Evolutionary conservation across 768 basidiomycete genomes (phyloP).

Genomic region (Podaxis rugospora): DNA sequence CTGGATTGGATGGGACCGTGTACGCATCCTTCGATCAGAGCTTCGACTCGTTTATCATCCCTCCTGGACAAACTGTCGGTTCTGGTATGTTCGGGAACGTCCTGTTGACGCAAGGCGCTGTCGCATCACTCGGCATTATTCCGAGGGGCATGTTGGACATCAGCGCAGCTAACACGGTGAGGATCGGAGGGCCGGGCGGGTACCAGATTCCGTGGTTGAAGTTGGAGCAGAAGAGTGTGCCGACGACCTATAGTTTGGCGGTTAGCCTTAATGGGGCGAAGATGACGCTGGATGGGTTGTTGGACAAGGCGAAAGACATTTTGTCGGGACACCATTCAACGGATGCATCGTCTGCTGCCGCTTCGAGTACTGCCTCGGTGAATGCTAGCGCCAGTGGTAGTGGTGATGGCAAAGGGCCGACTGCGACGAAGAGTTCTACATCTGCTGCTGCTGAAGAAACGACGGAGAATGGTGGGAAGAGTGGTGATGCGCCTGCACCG

Average conservation of each 20-base stretch:
- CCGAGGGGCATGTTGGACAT: slow-evolving; percentile 53
- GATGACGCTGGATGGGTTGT: slow-evolving; percentile 13
- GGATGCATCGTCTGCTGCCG: background rate
- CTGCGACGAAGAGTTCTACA: slow-evolving; percentile 15
- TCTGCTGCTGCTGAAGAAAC: background rate
- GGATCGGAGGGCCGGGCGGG: slow-evolving; percentile 42
- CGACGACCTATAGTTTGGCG: slow-evolving; percentile 42
- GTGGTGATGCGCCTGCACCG: background rate
- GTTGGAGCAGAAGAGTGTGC: slow-evolving; percentile 47
- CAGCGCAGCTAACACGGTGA: slow-evolving; percentile 40
- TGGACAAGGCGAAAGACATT: slow-evolving; percentile 12
- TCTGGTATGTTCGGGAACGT: slow-evolving; percentile 58
- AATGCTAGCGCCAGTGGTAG: background rate
- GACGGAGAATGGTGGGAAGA: background rate
- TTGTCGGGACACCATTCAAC: background rate
- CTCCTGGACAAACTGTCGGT: slow-evolving; percentile 54
- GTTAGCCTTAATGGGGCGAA: slow-evolving; percentile 15
- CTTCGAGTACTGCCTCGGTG: background rate
- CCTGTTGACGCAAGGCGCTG: slow-evolving; percentile 53
- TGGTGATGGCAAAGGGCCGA: background rate
- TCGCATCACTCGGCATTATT: slow-evolving; percentile 53
- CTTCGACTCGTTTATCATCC: slow-evolving; percentile 53
- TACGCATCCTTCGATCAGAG: slow-evolving; percentile 57
- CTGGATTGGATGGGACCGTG: slow-evolving; percentile 42
- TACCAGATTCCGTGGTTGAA: slow-evolving; percentile 67